Conservation (phyloP, 2,329 filamentous ascomycete genomes). For the Curvularia spicifera region DNA sequence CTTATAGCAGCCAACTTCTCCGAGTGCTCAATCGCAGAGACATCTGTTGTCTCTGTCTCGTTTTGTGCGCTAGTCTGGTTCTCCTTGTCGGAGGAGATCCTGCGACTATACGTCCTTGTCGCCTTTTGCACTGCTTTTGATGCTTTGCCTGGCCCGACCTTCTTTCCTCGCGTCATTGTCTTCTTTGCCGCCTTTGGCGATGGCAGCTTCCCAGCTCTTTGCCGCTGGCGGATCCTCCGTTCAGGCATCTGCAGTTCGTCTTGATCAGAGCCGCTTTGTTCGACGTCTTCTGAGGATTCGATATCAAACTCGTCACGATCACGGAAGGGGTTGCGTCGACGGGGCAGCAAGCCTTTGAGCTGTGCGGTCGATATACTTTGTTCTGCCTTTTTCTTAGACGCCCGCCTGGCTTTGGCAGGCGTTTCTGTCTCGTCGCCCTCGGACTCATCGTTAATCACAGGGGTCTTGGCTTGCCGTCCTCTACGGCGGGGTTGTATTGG, state of each 20-base stretch:
- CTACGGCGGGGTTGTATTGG: slow-evolving; percentile 27
- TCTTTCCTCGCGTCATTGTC: slow-evolving; percentile 28
- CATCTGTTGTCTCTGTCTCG: slow-evolving; percentile 35
- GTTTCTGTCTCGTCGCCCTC: slow-evolving; percentile 34
- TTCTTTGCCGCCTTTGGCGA: slow-evolving; percentile 39
- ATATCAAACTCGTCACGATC: slow-evolving; percentile 52
- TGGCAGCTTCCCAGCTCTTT: slow-evolving; percentile 24
- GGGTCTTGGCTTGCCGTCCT: slow-evolving; percentile 25
- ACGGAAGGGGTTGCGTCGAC: slow-evolving; percentile 43
- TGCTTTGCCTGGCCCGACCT: slow-evolving; percentile 23
- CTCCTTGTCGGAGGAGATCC: slow-evolving; percentile 53
- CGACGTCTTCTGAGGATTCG: slow-evolving; percentile 45
- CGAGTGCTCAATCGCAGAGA: slow-evolving; percentile 34
- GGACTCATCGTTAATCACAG: slow-evolving; percentile 30
- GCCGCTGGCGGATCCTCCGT: slow-evolving; percentile 28
- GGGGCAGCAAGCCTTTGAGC: slow-evolving; percentile 55
- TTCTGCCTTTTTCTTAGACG: slow-evolving; percentile 35
- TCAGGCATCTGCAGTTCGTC: slow-evolving; percentile 50
- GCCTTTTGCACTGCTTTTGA: slow-evolving; percentile 30
- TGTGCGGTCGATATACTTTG: slow-evolving; percentile 52
- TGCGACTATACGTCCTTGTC: slow-evolving; percentile 44
- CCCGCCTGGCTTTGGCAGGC: slow-evolving; percentile 27
- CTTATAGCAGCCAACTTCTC: slow-evolving; percentile 53
- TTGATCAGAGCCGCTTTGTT: slow-evolving; percentile 47
- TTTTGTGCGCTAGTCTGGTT: slow-evolving; percentile 42